These are phyloP conservation scores for Elaeis oleifera DNA, from an alignment of 202 grass and related monocot species.

Conservation along the genomic window DNA sequence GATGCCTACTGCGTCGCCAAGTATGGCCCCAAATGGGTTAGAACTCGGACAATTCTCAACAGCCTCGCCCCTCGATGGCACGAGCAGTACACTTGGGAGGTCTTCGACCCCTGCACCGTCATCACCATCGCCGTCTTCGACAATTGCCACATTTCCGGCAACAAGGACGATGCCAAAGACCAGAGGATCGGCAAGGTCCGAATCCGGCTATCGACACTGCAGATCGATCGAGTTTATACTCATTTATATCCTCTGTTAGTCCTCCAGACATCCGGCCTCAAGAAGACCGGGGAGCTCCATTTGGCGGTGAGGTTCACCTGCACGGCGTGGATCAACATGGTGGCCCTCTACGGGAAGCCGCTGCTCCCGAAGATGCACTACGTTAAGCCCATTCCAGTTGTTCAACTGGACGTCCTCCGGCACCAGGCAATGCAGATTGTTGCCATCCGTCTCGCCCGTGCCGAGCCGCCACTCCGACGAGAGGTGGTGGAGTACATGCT, in stretches of 20 bases:
- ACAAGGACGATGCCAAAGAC: conserved; percentile 56
- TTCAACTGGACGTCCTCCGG: conserved; percentile 71
- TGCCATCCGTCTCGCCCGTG: conserved; percentile 58
- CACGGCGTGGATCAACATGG: conserved; percentile 97
- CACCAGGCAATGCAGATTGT: conserved; percentile 77
- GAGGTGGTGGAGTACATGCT: conserved; percentile 95
- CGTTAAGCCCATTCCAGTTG: conserved; percentile 58
- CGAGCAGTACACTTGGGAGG: conserved; percentile 98
- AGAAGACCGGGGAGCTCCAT: conserved; percentile 89
- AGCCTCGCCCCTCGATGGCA: conserved; percentile 84
- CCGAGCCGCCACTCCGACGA: conserved; percentile 70
- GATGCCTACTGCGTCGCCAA: conserved; percentile 94
- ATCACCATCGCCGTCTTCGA: conserved; percentile 89
- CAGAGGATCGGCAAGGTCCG: conserved; percentile 89
- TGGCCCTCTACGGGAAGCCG: conserved; percentile 60
- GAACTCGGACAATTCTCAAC: conserved; percentile 73
- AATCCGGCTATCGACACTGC: conserved; percentile 79
- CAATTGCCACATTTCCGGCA: conserved; percentile 54
- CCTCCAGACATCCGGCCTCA: conserved; percentile 59
- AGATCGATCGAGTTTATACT: conserved; percentile 81
- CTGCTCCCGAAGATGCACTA: conserved; percentile 97
- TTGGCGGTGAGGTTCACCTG: conserved; percentile 88
- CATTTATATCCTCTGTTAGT: conserved; percentile 86
- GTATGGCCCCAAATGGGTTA: conserved; percentile 90
- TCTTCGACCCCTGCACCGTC: conserved; percentile 89